A percentile compares a stretch with the other conserved stretches of the same genome.
Evolutionary conservation across 306 rosid species (phyloP).

Genomic region (Malus orientalis): DNA sequence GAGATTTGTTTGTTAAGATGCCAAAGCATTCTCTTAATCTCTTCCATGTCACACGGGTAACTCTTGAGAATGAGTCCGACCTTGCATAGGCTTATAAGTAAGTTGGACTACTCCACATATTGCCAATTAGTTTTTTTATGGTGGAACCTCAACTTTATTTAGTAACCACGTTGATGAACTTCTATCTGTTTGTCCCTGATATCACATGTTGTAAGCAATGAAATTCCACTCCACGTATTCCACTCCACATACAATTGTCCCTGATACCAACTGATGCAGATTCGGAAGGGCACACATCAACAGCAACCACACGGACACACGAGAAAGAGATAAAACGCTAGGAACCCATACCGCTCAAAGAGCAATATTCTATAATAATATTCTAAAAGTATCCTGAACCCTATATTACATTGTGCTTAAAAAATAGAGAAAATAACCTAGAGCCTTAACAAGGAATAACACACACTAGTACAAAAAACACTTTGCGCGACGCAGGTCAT

Average conservation of each 20-base stretch:
- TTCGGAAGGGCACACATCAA: neutral
- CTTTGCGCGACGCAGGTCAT: no score
- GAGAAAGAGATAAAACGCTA: neutral
- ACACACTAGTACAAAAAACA: no score
- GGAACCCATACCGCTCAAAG: neutral
- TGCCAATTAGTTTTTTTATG: no score
- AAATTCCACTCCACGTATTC: neutral
- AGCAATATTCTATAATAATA: neutral
- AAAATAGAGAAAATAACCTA: no score
- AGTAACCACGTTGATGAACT: neutral
- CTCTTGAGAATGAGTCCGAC: no score
- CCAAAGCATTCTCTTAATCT: neutral
- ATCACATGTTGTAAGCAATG: neutral
- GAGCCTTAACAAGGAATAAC: no score
- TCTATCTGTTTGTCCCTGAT: neutral
- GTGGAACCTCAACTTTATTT: no score
- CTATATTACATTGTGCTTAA: neutral
- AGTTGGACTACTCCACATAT: fast-evolving
- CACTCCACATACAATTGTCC: neutral
- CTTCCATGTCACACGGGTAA: neutral
- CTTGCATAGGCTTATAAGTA: no score
- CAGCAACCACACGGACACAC: neutral
- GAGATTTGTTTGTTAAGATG: neutral
- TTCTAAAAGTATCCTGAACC: neutral
- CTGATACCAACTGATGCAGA: neutral